Evolutionary conservation across 73 alveolate genomes (phyloP), one percentile per base, ranked within the genome.

Genomic region (Stentor roeselii): DNA sequence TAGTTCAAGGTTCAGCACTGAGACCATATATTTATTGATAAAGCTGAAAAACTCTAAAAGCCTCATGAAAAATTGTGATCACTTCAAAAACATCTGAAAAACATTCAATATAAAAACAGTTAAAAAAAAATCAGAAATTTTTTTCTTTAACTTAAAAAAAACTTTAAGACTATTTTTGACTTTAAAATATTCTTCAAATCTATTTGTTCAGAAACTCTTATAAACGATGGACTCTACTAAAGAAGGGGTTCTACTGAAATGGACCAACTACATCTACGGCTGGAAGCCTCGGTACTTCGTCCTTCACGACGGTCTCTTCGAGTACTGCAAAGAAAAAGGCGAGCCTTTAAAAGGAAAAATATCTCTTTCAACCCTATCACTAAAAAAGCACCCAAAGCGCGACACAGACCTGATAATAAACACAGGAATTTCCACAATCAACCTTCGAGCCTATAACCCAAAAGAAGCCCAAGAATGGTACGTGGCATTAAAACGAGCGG

Each of bases 391-490:
- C 2, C 80, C 80, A 21, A 67, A 32, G 34, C 21, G 34, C 30
- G 67, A 50, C 67, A 11, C 21, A 50, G 67, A 50, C 6, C 67
- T 50, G 30, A 50, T 50, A 3, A 75, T 89, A 11, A 37, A 59
- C 36, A 89, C 59, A 41, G 92, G 90, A 0, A 78, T 82, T 14
- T 60, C 41, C 40, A 85, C 83, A 61, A 83, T 87, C 30, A 39
- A 39, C 39, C 60, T 90, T 3, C 59, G 83, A 84, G 92, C 93
- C 21, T 35, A 34, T 4, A 83, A 78, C 38, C 60, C 83, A 39
- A 82, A 59, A 27, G 90, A 87, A 39, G 89, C 86, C 67, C 77
- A 59, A 3, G 87, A 87, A 40, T 90, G 95, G 93, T 60, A 83
- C 0, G 78, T 34, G 30, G 93, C 92, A 6, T 61, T 90, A 4